phyloP scores from a whole-genome alignment of 768 basidiomycete species.

The Boletus reticuloceps region DNA sequence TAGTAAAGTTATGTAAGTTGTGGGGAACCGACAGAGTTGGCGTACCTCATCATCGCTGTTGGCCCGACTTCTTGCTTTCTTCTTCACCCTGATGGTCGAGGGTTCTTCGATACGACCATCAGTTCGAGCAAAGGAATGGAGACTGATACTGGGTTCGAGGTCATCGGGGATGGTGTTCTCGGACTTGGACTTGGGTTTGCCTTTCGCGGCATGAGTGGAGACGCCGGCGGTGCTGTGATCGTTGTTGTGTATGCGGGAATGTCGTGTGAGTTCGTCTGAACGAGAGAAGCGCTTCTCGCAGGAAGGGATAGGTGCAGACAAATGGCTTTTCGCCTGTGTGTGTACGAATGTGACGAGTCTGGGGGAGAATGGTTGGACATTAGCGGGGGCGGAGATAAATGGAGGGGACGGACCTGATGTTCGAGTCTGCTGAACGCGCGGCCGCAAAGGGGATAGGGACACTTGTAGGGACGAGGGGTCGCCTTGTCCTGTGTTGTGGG shows the following conservation, averaged over 20 bases:
- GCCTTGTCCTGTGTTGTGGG: constrained; percentile 36
- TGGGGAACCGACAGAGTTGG: constrained; percentile 23
- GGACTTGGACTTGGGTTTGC: constrained; percentile 30
- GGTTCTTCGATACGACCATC: constrained; percentile 24
- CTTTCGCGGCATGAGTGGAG: constrained; percentile 23
- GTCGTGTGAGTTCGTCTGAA: constrained; percentile 97
- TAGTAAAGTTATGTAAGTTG: constrained; percentile 27
- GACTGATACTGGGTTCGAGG: constrained; percentile 23
- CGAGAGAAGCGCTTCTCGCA: constrained; percentile 99
- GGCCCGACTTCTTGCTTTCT: constrained; percentile 75
- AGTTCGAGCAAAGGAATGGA: constrained; percentile 22
- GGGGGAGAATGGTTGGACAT: neutral
- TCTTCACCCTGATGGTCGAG: constrained; percentile 49
- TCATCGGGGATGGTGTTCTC: constrained; percentile 26
- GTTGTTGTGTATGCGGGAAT: constrained; percentile 88
- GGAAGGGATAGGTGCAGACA: constrained; percentile 82
- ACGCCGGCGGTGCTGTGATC: constrained; percentile 36
- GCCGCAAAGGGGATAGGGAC: constrained; percentile 86
- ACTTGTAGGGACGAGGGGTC: constrained; percentile 86
- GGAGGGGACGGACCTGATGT: constrained; percentile 69
- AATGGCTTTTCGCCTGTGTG: constrained; percentile 99
- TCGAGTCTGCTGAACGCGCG: constrained; percentile 96
- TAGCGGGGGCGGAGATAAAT: constrained; percentile 7
- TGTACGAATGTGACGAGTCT: constrained; percentile 98
- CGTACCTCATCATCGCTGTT: constrained; percentile 85